Conservation (phyloP, 768 basidiomycete genomes). For the Trametes cubensis region DNA sequence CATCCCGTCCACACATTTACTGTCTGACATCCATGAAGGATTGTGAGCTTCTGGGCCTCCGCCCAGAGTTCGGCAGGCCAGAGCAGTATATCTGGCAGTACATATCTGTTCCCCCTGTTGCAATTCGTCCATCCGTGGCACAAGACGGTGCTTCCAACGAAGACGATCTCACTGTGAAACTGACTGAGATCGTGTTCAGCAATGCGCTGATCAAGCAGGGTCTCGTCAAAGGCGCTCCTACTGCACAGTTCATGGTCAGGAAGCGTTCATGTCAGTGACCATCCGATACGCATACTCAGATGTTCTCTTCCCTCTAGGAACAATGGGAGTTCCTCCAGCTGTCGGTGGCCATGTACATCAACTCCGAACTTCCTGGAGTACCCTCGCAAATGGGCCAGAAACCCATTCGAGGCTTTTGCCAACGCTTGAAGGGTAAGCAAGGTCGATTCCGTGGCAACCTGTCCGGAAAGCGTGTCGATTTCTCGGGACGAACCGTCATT, state of each 20-base stretch:
- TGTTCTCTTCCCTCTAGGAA: slow-evolving; percentile 56
- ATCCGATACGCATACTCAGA: slow-evolving; percentile 14
- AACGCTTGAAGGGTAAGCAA: slow-evolving; percentile 97
- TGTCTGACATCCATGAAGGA: slow-evolving; percentile 54
- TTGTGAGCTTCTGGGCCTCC: slow-evolving; percentile 90
- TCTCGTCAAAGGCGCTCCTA: slow-evolving; percentile 84
- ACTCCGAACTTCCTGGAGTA: slow-evolving; percentile 94
- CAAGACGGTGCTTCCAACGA: slow-evolving; percentile 99
- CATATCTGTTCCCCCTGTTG: slow-evolving; percentile 95
- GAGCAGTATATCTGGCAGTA: slow-evolving; percentile 99
- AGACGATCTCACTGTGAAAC: slow-evolving; percentile 96
- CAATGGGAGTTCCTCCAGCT: slow-evolving; percentile 98
- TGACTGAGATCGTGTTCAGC: slow-evolving; percentile 94
- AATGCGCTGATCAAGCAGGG: slow-evolving; percentile 93
- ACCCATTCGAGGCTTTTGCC: slow-evolving; percentile 96
- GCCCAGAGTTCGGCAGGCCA: slow-evolving; percentile 86
- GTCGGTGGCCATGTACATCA: slow-evolving; percentile 96
- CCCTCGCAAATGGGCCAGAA: slow-evolving; percentile 86
- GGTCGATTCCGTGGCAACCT: slow-evolving; percentile 98
- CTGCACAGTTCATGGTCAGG: slow-evolving; percentile 83
- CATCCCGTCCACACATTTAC: background rate
- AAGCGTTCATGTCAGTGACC: background rate
- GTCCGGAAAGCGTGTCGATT: slow-evolving; percentile 98
- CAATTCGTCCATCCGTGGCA: slow-evolving; percentile 94
- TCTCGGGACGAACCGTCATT: slow-evolving; percentile 97